Evolutionary conservation across 1,139 yeast genomes (phyloP), one percentile per base, ranked within the genome.

Genomic region (Geotrichum klebahnii): DNA sequence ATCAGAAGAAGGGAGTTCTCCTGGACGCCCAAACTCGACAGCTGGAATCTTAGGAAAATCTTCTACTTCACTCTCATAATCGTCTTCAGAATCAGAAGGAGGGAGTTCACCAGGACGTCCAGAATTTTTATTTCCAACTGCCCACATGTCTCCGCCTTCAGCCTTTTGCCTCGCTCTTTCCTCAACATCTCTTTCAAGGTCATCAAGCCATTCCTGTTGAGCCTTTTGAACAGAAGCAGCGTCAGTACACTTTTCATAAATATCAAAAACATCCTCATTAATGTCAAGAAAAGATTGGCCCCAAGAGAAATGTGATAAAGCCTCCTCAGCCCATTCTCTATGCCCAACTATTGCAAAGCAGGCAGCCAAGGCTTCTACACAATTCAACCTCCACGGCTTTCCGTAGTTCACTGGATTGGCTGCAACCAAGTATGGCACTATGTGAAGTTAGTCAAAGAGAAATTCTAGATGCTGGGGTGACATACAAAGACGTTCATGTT

Each of bases 351-450:
- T 90, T 1, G 96, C 96, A 64, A 92, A 85, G 64, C 97, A 88
- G 0, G 99, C 98, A 0, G 98, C 98, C 38, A 94, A 69, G 0
- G 98, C 98, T 64, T 92, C 99, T 6, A 89, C 98, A 67, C 99
- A 92, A 66, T 94, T 92, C 52, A 92, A 72, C 60, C 82, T 79
- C 98, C 97, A 90, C 0, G 99, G 97, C 59, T 87, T 78, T 2
- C 99, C 99, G 62, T 94, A 94, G 66, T 92, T 92, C 9, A 94
- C 97, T 17, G 96, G 95, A 64, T 92, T 92, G 0, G 97, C 96
- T 2, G 98, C 98, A 3, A 92, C 94, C 52, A 92, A 71, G 61
- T 90, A 92, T 0, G 98, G 98, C 54, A 92, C 70, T 47, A 23
- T n/a, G 12, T 3, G 20, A 19, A 10, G 14, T 12, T 12, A 38